A percentile compares a stretch with the other conserved stretches of the same genome.
Evolutionary conservation across 805 yeast genomes (phyloP).

Genomic region (Ogataea paraovalis): DNA sequence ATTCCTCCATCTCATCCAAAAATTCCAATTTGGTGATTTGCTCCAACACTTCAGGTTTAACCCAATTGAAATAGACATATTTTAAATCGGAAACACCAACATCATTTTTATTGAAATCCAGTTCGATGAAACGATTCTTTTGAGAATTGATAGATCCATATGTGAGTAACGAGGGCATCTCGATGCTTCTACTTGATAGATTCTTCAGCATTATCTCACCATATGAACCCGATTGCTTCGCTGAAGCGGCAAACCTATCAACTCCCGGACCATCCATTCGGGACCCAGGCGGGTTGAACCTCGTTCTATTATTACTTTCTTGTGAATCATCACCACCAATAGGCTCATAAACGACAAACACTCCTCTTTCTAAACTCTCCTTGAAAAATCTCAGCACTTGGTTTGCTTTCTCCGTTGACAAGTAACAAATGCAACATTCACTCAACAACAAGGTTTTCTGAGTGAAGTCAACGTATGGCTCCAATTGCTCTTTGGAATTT

Average conservation of each 20-base stretch:
- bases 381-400: constrained; percentile 42
- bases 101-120: constrained; percentile 22
- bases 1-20: constrained; percentile 74
- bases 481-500: constrained; percentile 5
- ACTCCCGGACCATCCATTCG: too few relatives aligned
- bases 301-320: not conserved
- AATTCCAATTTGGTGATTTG: constrained; percentile 55
- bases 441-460: constrained; percentile 61
- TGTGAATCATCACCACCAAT: constrained; percentile 37
- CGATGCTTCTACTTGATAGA: constrained; percentile 55
- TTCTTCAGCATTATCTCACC: constrained; percentile 68
- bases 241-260: not conserved
- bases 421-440: constrained; percentile 75
- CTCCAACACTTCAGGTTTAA: constrained; percentile 34
- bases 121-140: constrained; percentile 30
- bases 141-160: constrained; percentile 47
- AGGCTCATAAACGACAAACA: constrained; percentile 63
- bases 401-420: constrained; percentile 47
- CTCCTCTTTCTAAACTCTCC: constrained; percentile 19
- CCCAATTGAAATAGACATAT: constrained; percentile 40
- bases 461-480: constrained; percentile 18
- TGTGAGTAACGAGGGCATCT: constrained; percentile 51
- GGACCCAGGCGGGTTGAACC: not conserved
- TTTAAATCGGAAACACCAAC: constrained; percentile 44
- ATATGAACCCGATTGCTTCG: constrained; percentile 41